Conservation (phyloP, 495 filamentous ascomycete genomes). For the Choiromyces venosus region DNA sequence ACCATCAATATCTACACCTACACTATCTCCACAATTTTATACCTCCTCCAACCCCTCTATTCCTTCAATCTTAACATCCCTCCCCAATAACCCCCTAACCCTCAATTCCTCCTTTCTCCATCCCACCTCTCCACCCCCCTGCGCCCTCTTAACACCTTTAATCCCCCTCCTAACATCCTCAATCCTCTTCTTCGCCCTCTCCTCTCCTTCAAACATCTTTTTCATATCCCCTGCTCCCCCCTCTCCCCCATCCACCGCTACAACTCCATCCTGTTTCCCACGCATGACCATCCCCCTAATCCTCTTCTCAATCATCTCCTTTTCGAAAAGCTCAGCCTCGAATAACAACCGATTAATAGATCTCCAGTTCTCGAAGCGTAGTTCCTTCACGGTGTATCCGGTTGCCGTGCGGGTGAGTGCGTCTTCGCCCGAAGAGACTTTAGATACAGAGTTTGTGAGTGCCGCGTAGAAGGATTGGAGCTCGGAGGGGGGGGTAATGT, state of each 20-base stretch:
- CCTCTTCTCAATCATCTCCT: constrained; percentile 2
- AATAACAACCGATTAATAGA: constrained; percentile 37
- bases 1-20: neutral
- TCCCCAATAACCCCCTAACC: constrained; percentile 30
- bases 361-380: constrained; percentile 41
- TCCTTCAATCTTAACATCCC: constrained; percentile 16
- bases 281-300: neutral
- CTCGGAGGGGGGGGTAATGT: constrained; percentile 21
- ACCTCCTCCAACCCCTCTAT: neutral
- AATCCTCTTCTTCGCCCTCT: constrained; percentile 35
- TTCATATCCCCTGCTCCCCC: constrained; percentile 17
- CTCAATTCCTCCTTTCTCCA: constrained; percentile 32
- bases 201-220: constrained; percentile 32
- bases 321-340: constrained; percentile 35
- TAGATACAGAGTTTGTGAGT: constrained; percentile 18
- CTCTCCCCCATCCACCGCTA: neutral
- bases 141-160: constrained; percentile 6
- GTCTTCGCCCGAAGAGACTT: constrained; percentile 24
- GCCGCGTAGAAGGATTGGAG: constrained; percentile 31
- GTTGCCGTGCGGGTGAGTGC: constrained; percentile 23
- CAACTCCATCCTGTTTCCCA: neutral
- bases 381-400: constrained; percentile 29
- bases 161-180: constrained; percentile 21
- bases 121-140: constrained; percentile 12
- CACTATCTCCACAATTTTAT: neutral